These are phyloP conservation scores for Petunia secreta DNA, from an alignment of 257 asterid species.

Conservation along the genomic window DNA sequence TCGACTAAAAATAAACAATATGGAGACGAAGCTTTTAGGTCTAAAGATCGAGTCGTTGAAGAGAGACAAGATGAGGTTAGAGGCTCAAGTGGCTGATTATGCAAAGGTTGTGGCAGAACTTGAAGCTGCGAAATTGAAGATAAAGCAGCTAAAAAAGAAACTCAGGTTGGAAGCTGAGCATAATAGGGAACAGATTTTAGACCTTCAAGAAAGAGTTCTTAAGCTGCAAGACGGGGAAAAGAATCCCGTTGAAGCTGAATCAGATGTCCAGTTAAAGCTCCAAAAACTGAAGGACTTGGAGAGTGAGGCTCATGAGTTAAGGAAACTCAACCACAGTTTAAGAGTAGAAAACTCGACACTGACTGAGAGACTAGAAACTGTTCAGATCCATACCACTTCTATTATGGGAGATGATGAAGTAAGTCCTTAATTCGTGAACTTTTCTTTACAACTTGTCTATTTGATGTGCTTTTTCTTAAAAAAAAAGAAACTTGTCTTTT, in stretches of 20 bases:
- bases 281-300: slow-evolving; percentile 49
- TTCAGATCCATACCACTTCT: slow-evolving; percentile 55
- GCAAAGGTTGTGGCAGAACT: slow-evolving; percentile 65
- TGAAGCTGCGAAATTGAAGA: slow-evolving; percentile 72
- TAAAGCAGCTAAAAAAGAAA: slow-evolving; percentile 61
- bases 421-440: not conserved
- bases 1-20: slow-evolving; percentile 55
- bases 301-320: slow-evolving; percentile 59
- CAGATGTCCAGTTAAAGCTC: slow-evolving; percentile 38
- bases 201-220: slow-evolving; percentile 70
- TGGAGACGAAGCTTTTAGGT: slow-evolving; percentile 71
- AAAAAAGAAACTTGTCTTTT: not conserved
- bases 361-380: slow-evolving; percentile 51
- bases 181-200: slow-evolving; percentile 66
- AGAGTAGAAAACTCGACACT: slow-evolving; percentile 60
- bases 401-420: slow-evolving; percentile 67
- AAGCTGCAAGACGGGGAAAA: slow-evolving; percentile 61
- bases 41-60: slow-evolving; percentile 72
- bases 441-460: not conserved
- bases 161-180: slow-evolving; percentile 62
- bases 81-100: slow-evolving; percentile 65
- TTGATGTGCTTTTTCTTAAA: slow-evolving; percentile 11
- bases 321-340: slow-evolving; percentile 50
- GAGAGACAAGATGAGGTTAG: slow-evolving; percentile 61
- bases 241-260: slow-evolving; percentile 35